Conservation (phyloP, 2,329 filamentous ascomycete species). For the Xylaria sp. region DNA sequence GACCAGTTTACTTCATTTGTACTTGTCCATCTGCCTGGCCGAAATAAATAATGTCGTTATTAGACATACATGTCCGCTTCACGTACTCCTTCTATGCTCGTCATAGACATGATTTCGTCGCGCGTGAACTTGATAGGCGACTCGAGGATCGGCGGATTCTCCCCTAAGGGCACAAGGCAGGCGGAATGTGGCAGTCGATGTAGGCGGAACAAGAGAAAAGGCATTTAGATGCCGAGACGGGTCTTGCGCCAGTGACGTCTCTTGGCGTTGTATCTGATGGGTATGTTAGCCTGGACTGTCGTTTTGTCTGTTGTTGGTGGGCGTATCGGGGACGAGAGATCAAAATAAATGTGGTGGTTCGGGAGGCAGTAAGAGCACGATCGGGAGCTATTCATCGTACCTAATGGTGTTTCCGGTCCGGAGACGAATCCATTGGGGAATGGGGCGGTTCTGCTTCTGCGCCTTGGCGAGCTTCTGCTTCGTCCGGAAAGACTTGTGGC, state of each 20-base stretch:
- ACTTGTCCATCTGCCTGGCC: constrained; percentile 25
- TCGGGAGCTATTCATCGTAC: constrained; percentile 67
- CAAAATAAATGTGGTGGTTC: background rate
- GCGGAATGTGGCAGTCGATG: constrained; percentile 38
- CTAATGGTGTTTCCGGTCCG: constrained; percentile 99
- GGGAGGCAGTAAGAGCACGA: constrained; percentile 23
- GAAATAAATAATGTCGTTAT: constrained; percentile 16
- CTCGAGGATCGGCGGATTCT: constrained; percentile 36
- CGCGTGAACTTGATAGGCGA: constrained; percentile 35
- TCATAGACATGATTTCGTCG: constrained; percentile 27
- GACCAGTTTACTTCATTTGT: constrained; percentile 16
- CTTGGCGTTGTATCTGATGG: constrained; percentile 97
- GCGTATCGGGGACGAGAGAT: background rate
- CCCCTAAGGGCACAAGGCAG: constrained; percentile 30
- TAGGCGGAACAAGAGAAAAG: constrained; percentile 57
- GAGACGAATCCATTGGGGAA: constrained; percentile 99
- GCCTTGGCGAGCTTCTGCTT: constrained; percentile 99
- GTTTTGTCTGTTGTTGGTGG: background rate
- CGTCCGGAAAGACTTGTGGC: constrained; percentile 99
- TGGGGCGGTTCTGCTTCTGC: constrained; percentile 99
- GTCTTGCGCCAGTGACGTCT: constrained; percentile 99
- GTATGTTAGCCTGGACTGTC: constrained; percentile 22
- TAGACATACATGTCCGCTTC: constrained; percentile 22
- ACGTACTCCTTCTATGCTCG: constrained; percentile 25
- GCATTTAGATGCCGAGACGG: constrained; percentile 94